A percentile compares a stretch with the other conserved stretches of the same genome.
These are phyloP conservation scores for Ogataea nonfermentans DNA, from an alignment of 805 yeast genomes.

Conservation along the genomic window DNA sequence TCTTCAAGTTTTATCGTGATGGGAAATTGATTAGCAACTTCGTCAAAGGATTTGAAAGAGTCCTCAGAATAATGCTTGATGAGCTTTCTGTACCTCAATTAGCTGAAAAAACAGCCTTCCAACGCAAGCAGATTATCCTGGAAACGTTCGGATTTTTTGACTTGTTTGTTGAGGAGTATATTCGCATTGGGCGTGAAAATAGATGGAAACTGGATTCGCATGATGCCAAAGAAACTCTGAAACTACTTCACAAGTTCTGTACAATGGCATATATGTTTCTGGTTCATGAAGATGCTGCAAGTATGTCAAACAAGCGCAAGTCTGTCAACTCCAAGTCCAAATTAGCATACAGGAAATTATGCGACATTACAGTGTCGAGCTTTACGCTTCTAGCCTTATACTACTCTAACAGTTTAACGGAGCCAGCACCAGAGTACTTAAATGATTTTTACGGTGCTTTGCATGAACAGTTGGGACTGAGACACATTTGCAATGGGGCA, in stretches of 20 bases:
- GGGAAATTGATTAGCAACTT: slow-evolving; percentile 35
- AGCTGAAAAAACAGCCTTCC: slow-evolving; percentile 24
- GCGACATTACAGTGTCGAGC: slow-evolving; percentile 42
- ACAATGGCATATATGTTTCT: slow-evolving; percentile 48
- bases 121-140: slow-evolving; percentile 44
- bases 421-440: slow-evolving; percentile 26
- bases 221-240: slow-evolving; percentile 15
- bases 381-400: slow-evolving; percentile 40
- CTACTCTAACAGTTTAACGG: slow-evolving; percentile 25
- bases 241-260: slow-evolving; percentile 33
- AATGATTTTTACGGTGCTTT: slow-evolving; percentile 53
- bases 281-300: slow-evolving; percentile 51
- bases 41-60: slow-evolving; percentile 50
- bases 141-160: slow-evolving; percentile 54
- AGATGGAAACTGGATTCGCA: slow-evolving; percentile 35
- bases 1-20: slow-evolving; percentile 54
- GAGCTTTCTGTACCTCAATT: slow-evolving; percentile 35
- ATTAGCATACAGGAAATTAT: slow-evolving; percentile 43
- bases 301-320: slow-evolving; percentile 35
- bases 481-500: slow-evolving; percentile 66
- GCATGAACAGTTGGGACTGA: slow-evolving; percentile 71
- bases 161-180: slow-evolving; percentile 42
- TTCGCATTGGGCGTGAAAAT: slow-evolving; percentile 26
- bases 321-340: slow-evolving; percentile 45
- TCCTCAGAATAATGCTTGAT: slow-evolving; percentile 43